Evolutionary conservation across 2,329 filamentous ascomycete species (phyloP).

Genomic region (Massarina eburnea): DNA sequence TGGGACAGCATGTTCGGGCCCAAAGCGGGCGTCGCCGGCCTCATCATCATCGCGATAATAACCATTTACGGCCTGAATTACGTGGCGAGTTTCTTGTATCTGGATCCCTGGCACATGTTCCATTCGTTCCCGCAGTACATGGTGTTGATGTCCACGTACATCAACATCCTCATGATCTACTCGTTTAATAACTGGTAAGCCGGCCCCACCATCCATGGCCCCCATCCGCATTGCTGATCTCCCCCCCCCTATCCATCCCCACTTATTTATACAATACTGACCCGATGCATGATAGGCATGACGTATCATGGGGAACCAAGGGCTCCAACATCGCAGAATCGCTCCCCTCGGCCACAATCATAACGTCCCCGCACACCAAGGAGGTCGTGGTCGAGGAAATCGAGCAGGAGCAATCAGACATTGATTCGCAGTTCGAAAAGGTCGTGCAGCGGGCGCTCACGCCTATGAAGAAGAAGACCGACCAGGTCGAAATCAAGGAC

Average conservation of each 20-base stretch:
- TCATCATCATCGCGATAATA: conserved; percentile 89
- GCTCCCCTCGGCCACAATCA: conserved; percentile 83
- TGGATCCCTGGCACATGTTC: conserved; percentile 99
- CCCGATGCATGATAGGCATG: too few relatives aligned
- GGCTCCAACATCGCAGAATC: conserved; percentile 94
- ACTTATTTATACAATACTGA: too few relatives aligned
- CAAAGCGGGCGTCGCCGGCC: conserved; percentile 70
- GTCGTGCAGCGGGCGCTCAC: conserved; percentile 91
- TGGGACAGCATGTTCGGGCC: conserved; percentile 75
- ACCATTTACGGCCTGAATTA: conserved; percentile 98
- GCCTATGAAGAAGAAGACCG: conserved; percentile 70
- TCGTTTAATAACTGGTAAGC: conserved; percentile 99
- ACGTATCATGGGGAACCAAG: conserved; percentile 99
- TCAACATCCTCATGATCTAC: conserved; percentile 99
- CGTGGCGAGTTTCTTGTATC: conserved; percentile 92
- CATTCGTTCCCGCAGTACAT: conserved; percentile 96
- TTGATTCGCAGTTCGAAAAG: conserved; percentile 93
- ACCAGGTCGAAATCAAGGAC: conserved; percentile 79
- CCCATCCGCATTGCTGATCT: too few relatives aligned
- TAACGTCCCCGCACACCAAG: conserved; percentile 86
- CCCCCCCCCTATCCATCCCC: too few relatives aligned
- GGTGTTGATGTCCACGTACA: conserved; percentile 91
- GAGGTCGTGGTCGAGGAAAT: conserved; percentile 88
- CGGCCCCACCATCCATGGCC: too few relatives aligned
- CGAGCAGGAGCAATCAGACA: conserved; percentile 95